These are phyloP conservation scores for Glycyrrhiza uralensis DNA, from an alignment of 306 rosid species.

Conservation along the genomic window DNA sequence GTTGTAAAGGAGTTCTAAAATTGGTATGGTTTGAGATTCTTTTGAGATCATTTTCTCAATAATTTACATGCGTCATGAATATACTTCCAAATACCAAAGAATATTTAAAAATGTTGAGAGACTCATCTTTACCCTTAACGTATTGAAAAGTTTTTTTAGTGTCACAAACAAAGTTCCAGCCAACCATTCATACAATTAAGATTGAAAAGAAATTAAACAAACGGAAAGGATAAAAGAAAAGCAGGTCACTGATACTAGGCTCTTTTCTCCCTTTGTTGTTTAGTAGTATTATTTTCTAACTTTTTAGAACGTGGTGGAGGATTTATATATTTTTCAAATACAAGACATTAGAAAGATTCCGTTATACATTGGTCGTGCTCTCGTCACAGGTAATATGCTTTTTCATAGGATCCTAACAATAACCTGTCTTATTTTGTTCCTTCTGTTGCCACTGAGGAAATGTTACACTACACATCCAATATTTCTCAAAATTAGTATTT, in stretches of 20 bases:
- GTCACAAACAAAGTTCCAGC: constrained; percentile 8
- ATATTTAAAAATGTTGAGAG: neutral
- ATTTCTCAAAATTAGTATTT: no score
- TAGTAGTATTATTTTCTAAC: constrained; percentile 17
- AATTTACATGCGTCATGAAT: neutral
- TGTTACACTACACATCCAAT: no score
- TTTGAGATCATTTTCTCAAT: constrained; percentile 21
- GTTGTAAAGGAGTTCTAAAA: constrained; percentile 15
- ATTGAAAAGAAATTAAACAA: neutral
- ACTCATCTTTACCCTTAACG: neutral
- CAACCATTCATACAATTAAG: constrained; percentile 12
- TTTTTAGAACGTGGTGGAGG: neutral
- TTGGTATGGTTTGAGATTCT: neutral
- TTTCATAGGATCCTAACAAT: neutral
- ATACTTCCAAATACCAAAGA: neutral
- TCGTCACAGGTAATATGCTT: neutral
- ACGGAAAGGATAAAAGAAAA: neutral
- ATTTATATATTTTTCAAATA: neutral
- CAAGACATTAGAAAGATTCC: neutral
- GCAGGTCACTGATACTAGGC: neutral
- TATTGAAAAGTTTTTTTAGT: neutral
- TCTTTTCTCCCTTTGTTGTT: neutral
- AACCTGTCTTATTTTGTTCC: neutral
- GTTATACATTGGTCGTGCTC: neutral
- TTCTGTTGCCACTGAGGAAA: no score